Base-by-base conservation (phyloP, 345 rosid species). In the Lepidium didymum region DNA sequence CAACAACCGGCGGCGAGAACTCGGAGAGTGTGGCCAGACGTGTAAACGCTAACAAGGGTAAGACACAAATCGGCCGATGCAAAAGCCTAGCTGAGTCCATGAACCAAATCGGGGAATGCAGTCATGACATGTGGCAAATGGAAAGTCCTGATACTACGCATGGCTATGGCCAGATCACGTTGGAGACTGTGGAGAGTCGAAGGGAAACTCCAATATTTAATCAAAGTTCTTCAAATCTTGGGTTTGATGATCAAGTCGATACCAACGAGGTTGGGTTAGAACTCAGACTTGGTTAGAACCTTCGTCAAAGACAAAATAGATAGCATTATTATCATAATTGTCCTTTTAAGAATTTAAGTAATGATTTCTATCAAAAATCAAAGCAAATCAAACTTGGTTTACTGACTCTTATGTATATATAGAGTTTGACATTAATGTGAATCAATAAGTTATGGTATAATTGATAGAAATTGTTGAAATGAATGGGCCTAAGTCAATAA, bases 221-320 rank as follows among this genome's bases (percentile, higher is more conserved):
- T 21, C 29, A 37, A 50, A 36, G 56, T 29, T 40, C 67, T 29
- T 49, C 67, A 3, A 52, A 49, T 34, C 65, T 69, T 55, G 74
- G 74, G 56, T 47, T 56, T 64, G 67, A 69, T 69, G 64, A 69
- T 64, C 75, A 62, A 53, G 69, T 46, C 70, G 76, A 70, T 63
- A 60, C 4, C 55, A 42, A 64, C 66, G 80, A 71, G 68, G 80
- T 46, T 65, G 73, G 76, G 23, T 66, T 76, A 29, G 80, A 76
- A 54, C 76, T 76, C 14, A 69, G 59, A 12, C 80, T 76, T 59
- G 80, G 80, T 35, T 70, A 67, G 38, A 72, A 23, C 23, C 56
- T 46, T 14, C 50, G 16, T 33, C 0, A 27, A 56, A 3, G 37
- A 25, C n/a, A 27, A 49, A 56, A 37, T n/a, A 40, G 9, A 31